phyloP scores from a whole-genome alignment of 2,329 filamentous ascomycete species.

The Biscogniauxia sp. region DNA sequence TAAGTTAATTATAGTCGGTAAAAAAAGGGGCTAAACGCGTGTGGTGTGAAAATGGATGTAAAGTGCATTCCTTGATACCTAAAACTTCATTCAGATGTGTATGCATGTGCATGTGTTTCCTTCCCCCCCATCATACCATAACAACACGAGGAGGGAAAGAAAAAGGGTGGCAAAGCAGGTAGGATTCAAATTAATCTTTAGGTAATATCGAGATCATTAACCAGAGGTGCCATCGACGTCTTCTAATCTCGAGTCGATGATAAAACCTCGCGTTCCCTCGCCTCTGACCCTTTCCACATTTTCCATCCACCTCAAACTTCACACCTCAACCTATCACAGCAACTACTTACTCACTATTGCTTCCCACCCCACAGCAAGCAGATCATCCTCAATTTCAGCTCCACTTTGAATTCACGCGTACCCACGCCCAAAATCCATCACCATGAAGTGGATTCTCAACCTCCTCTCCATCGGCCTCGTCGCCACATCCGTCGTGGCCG shows the following conservation, averaged over 20 bases:
- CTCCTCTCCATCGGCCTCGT: constrained; percentile 26
- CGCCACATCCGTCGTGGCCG: constrained; percentile 20
- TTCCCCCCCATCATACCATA: not conserved
- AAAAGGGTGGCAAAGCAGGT: not conserved
- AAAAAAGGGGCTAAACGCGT: not conserved
- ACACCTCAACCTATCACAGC: not conserved
- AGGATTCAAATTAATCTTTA: not conserved
- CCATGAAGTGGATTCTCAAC: constrained; percentile 26
- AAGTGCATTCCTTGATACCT: not conserved
- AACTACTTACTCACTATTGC: not conserved
- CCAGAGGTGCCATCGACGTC: not conserved
- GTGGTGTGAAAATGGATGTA: not conserved
- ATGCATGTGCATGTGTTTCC: not conserved
- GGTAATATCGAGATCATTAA: not conserved
- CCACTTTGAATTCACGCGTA: not conserved
- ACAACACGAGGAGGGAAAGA: not conserved
- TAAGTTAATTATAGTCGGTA: not conserved
- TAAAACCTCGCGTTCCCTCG: not conserved
- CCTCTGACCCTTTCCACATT: not conserved
- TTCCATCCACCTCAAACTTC: not conserved
- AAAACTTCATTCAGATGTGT: not conserved
- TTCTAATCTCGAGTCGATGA: not conserved
- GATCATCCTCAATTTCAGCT: not conserved
- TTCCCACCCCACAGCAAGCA: not conserved
- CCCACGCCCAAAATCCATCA: constrained; percentile 8